A percentile compares a stretch with the other conserved stretches of the same genome.
Conservation (phyloP, 306 rosid genomes). For the Prunus salicina region DNA sequence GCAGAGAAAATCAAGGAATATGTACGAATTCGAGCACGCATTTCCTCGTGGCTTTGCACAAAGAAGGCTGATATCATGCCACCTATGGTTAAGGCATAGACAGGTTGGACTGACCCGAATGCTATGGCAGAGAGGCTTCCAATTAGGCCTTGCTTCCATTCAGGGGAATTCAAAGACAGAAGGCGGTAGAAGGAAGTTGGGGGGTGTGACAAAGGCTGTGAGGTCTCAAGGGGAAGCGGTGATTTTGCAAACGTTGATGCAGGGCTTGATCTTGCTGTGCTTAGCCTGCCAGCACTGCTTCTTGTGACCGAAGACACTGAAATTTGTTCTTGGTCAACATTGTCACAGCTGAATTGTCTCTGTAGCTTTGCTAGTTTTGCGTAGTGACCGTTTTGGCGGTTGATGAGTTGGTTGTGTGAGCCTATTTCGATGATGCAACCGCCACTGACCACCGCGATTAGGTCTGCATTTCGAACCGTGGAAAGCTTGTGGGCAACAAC, state of each 20-base stretch:
- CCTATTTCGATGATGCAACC: constrained; percentile 78
- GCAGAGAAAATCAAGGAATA: constrained; percentile 64
- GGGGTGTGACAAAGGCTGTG: constrained; percentile 29
- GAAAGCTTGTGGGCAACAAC: constrained; percentile 96
- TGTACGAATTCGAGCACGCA: constrained; percentile 58
- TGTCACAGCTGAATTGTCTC: constrained; percentile 61
- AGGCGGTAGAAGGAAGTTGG: constrained; percentile 73
- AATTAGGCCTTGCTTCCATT: constrained; percentile 82
- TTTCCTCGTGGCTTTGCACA: constrained; percentile 66
- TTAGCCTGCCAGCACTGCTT: constrained; percentile 68
- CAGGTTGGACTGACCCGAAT: constrained; percentile 82
- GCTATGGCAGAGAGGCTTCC: constrained; percentile 78
- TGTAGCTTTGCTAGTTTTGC: constrained; percentile 79
- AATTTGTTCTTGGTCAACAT: constrained; percentile 55
- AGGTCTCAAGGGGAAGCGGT: constrained; percentile 42
- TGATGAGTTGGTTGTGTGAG: constrained; percentile 68
- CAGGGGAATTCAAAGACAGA: constrained; percentile 65
- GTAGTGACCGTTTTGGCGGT: constrained; percentile 59
- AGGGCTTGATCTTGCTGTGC: constrained; percentile 80
- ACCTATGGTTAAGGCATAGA: constrained; percentile 83
- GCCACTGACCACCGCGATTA: constrained; percentile 65
- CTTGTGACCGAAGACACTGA: constrained; percentile 48
- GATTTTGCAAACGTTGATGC: constrained; percentile 45
- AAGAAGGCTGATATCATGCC: constrained; percentile 94
- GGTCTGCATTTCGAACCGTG: constrained; percentile 84